Base-by-base conservation (phyloP, 345 rosid genomes). In the Camelina hispida region DNA sequence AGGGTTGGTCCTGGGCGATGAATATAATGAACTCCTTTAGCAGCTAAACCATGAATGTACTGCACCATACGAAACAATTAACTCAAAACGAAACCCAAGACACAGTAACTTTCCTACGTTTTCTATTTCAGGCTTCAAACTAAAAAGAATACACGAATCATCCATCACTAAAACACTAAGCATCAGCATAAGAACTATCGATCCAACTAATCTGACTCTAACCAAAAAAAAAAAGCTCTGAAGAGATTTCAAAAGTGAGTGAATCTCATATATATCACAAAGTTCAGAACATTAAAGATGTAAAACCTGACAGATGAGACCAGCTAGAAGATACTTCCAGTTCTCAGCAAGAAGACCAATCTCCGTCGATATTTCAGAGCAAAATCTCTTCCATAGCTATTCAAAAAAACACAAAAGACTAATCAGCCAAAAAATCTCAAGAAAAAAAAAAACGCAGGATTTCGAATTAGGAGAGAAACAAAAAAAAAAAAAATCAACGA, bases 381-480 rank as follows among this genome's bases (percentile, higher is more conserved):
- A 92, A 70, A 92, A 68, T 84, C 96, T 95, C 86, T 95, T 95
- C 98, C 99, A 95, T 18, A 92, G 83, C 99, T 95, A 80, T 79
- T 57, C 47, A 69, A 50, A 16, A 56, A 69, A 16, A 28, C 7
- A 34, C n/a, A n/a, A n/a, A 34, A 7, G 9, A 34, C 9, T 11
- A 53, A 78, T 77, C 59, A 74, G 81, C 63, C 7, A 20, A 71
- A 6, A 23, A 30, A n/a, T 28, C 7, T 17, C 30, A 28, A 3
- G 4, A 25, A 25, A 4, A 4, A 23, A 34, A 51, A 42, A 32
- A 66, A 59, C 63, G 63, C 72, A 78, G 63, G 66, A 48, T 20
- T 20, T 23, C 30, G 37, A 59, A 73, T 67, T 4, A 54, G 23
- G 43, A 16, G n/a, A n/a, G 37, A 34, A 7, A 34, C 35, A 5